These are phyloP conservation scores for Sporormia fimetaria DNA, from an alignment of 495 filamentous ascomycete genomes.

Conservation along the genomic window DNA sequence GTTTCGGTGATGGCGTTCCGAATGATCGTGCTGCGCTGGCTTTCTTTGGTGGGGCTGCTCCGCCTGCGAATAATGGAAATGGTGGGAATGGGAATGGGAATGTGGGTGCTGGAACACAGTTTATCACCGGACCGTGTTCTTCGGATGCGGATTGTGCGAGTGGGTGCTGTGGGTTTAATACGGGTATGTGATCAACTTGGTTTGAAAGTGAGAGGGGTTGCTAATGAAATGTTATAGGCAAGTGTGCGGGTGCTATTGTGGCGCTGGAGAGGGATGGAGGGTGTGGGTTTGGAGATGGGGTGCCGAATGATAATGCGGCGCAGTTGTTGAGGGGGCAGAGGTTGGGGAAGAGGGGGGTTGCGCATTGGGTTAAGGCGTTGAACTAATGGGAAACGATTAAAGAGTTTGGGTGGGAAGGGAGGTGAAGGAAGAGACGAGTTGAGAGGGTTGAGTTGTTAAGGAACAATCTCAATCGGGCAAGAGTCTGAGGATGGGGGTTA, in stretches of 20 bases:
- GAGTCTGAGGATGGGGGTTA: too few species aligned
- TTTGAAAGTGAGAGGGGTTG: too few species aligned
- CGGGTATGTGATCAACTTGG: too few species aligned
- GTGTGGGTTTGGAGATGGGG: slow-evolving; percentile 29
- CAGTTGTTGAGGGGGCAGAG: too few species aligned
- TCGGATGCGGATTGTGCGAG: slow-evolving; percentile 25
- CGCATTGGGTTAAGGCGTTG: too few species aligned
- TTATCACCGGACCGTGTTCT: slow-evolving; percentile 27
- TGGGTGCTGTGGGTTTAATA: slow-evolving; percentile 26
- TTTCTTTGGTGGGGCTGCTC: neutral
- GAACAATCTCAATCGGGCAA: too few species aligned
- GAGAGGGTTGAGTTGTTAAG: too few species aligned
- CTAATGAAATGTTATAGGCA: too few species aligned
- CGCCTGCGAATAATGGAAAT: neutral
- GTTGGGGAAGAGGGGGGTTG: too few species aligned
- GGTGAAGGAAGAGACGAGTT: too few species aligned
- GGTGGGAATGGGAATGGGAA: neutral
- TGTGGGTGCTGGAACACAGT: slow-evolving; percentile 27
- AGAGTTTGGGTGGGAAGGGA: too few species aligned
- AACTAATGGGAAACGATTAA: too few species aligned
- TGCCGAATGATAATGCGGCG: slow-evolving; percentile 11
- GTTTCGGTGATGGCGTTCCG: slow-evolving; percentile 23
- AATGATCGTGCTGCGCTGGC: slow-evolving; percentile 12
- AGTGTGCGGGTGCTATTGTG: slow-evolving; percentile 28
- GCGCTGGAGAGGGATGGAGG: slow-evolving; percentile 30